A percentile compares a stretch with the other conserved stretches of the same genome.
phyloP scores from a whole-genome alignment of 192 early-diverging fungal genomes.

The Backusella tuberculispora region DNA sequence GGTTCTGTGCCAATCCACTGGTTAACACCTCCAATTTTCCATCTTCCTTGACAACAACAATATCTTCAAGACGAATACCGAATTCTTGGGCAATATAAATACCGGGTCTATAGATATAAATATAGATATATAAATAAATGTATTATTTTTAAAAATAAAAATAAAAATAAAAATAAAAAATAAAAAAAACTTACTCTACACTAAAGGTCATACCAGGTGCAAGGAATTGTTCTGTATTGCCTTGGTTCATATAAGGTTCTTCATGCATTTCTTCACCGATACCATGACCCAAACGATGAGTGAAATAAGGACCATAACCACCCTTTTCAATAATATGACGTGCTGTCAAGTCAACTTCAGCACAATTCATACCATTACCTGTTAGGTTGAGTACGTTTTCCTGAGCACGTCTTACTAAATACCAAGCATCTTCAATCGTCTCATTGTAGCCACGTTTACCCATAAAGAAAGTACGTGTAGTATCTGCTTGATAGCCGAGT shows the following conservation, averaged over 20 bases:
- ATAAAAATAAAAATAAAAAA: background rate
- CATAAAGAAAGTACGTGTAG: conserved; percentile 55
- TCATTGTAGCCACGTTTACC: conserved; percentile 35
- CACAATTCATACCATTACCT: conserved; percentile 37
- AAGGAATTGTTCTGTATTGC: conserved; percentile 45
- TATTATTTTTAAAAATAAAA: background rate
- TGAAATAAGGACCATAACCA: conserved; percentile 50
- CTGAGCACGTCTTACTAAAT: conserved; percentile 50
- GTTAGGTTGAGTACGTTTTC: conserved; percentile 40
- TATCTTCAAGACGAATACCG: conserved; percentile 43
- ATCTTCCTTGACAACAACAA: conserved; percentile 38
- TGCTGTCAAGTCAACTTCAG: conserved; percentile 52
- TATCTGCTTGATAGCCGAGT: conserved; percentile 50
- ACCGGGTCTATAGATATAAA: conserved; percentile 39
- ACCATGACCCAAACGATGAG: conserved; percentile 58
- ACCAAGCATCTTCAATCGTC: conserved; percentile 51
- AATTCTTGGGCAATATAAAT: conserved; percentile 52
- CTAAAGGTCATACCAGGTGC: conserved; percentile 53
- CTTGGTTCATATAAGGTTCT: conserved; percentile 56
- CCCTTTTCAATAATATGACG: conserved; percentile 41
- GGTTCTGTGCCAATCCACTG: conserved; percentile 37
- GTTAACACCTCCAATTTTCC: conserved; percentile 39
- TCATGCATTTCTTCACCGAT: conserved; percentile 58
- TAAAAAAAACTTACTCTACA: conserved; percentile 36
- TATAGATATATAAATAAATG: background rate